phyloP scores from a whole-genome alignment of 129 eudicot species.

The Heracleum sosnowskyi region DNA sequence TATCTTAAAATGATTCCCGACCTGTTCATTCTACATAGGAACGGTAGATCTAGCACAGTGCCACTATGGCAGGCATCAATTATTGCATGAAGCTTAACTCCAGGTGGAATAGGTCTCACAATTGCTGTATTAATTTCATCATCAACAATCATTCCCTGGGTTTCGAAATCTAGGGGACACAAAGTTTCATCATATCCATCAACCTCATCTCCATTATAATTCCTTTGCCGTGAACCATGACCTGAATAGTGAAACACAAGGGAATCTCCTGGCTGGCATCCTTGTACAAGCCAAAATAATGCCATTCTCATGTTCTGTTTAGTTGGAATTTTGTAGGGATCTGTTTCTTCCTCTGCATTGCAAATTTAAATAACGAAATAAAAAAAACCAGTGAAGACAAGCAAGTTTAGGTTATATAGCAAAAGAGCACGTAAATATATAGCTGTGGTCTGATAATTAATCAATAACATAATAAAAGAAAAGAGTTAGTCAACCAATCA shows the following conservation, averaged over 20 bases:
- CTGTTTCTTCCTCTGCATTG: constrained; percentile 85
- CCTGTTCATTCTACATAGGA: constrained; percentile 91
- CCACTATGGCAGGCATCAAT: constrained; percentile 98
- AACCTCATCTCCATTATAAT: constrained; percentile 76
- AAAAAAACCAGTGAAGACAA: neutral
- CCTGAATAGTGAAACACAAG: constrained; percentile 89
- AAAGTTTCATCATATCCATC: constrained; percentile 97
- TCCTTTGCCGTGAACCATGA: constrained; percentile 87
- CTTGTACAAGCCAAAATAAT: constrained; percentile 76
- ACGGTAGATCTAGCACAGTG: constrained; percentile 83
- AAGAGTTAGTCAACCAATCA: neutral
- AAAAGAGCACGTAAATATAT: neutral
- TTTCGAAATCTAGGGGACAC: constrained; percentile 88
- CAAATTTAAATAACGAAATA: neutral
- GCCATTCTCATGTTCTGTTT: constrained; percentile 72
- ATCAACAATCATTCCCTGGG: constrained; percentile 91
- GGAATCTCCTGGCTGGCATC: constrained; percentile 87
- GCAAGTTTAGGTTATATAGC: neutral
- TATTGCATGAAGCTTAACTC: constrained; percentile 93
- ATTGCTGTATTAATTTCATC: constrained; percentile 78
- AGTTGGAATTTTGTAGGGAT: constrained; percentile 66
- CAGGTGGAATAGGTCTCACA: constrained; percentile 72
- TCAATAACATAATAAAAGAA: neutral
- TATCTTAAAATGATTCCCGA: constrained; percentile 12
- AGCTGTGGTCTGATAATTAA: neutral